These are phyloP conservation scores for Aspergillus quadrilineatus DNA, from an alignment of 2,329 filamentous ascomycete species.

Conservation along the genomic window DNA sequence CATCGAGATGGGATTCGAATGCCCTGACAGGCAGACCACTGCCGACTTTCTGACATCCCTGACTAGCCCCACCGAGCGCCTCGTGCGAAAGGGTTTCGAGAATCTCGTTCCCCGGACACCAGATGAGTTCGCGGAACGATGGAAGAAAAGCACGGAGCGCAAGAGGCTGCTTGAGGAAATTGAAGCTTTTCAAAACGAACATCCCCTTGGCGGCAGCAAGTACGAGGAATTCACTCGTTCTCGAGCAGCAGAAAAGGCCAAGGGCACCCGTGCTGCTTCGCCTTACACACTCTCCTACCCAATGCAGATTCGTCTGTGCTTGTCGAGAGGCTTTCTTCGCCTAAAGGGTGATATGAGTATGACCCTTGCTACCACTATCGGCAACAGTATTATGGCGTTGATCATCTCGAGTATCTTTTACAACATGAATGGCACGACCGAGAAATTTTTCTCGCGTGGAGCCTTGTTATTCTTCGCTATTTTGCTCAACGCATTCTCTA, in stretches of 20 bases:
- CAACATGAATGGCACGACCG: conserved; percentile 64
- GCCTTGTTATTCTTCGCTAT: conserved; percentile 81
- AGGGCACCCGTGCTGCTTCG: conserved; percentile 59
- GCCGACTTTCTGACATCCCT: conserved; percentile 69
- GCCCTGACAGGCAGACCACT: conserved; percentile 65
- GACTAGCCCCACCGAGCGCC: conserved; percentile 62
- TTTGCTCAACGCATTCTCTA: conserved; percentile 78
- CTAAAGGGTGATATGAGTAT: conserved; percentile 72
- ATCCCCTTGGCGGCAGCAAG: conserved; percentile 36
- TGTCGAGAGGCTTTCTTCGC: conserved; percentile 74
- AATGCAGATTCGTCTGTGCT: conserved; percentile 74
- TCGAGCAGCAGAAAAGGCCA: conserved; percentile 42
- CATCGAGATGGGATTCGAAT: conserved; percentile 66
- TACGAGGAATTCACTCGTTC: conserved; percentile 39
- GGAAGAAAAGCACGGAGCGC: conserved; percentile 54
- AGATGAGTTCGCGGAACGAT: conserved; percentile 63
- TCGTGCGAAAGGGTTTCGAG: conserved; percentile 58
- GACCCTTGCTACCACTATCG: conserved; percentile 62
- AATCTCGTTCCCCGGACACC: conserved; percentile 63
- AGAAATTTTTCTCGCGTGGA: conserved; percentile 73
- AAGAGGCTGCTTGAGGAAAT: conserved; percentile 41
- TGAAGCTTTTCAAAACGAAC: conserved; percentile 37
- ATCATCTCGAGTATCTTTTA: conserved; percentile 78
- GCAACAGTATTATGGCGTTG: conserved; percentile 70
- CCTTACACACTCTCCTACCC: conserved; percentile 77